Percentiles rank a stretch among this genome's conserved stretches.
phyloP scores from a whole-genome alignment of 768 basidiomycete species.

The Auriculariales sp. region DNA sequence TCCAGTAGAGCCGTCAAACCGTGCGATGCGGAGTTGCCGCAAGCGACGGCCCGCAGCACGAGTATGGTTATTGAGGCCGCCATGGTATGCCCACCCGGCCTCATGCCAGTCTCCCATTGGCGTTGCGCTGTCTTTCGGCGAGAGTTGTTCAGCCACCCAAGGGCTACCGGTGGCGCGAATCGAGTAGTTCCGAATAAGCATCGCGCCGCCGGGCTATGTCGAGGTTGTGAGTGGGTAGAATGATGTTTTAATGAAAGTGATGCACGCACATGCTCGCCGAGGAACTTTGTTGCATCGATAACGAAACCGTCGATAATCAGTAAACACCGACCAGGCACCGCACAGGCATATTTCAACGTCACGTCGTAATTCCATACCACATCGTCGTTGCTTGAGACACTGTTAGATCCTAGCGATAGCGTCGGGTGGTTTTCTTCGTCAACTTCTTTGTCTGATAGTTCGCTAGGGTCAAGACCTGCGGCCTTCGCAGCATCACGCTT shows the following conservation, averaged over 20 bases:
- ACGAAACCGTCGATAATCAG: constrained; percentile 44
- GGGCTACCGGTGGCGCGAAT: constrained; percentile 10
- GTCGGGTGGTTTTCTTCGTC: no score
- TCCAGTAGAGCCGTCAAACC: no score
- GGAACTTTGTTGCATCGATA: constrained; percentile 45
- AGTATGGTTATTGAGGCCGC: constrained; percentile 61
- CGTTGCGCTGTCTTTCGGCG: no score
- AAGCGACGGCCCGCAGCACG: constrained; percentile 35
- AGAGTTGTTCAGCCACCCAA: not conserved
- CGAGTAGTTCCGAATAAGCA: constrained; percentile 37
- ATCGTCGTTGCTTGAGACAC: constrained; percentile 7
- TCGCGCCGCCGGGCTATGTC: constrained; percentile 59
- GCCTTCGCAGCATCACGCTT: no score
- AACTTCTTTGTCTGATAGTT: not conserved
- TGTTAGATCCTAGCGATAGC: not conserved
- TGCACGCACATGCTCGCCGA: constrained; percentile 51
- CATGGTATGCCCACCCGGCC: constrained; percentile 51
- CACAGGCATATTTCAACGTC: constrained; percentile 19
- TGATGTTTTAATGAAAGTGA: no score
- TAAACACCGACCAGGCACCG: constrained; percentile 26
- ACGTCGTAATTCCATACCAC: constrained; percentile 28
- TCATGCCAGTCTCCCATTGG: constrained; percentile 28
- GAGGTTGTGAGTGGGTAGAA: not conserved
- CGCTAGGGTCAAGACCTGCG: not conserved
- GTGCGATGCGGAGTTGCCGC: constrained; percentile 34